phyloP scores from a whole-genome alignment of 345 rosid species.

The Eucalyptus urophylla region DNA sequence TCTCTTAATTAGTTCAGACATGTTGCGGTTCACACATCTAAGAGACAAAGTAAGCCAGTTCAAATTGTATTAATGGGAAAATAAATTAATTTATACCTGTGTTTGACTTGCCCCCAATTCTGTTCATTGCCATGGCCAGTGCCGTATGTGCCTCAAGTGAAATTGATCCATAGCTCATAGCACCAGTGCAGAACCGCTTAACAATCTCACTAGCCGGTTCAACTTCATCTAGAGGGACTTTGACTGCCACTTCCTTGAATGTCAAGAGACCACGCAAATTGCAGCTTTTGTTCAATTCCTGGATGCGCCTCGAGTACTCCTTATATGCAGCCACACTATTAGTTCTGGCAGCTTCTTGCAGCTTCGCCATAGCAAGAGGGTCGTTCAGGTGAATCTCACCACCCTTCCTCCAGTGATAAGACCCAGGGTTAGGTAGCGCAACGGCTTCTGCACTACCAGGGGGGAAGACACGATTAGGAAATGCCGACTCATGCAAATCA shows the following conservation, averaged over 20 bases:
- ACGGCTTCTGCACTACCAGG: constrained; percentile 97
- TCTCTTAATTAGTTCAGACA: not conserved
- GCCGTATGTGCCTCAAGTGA: constrained; percentile 91
- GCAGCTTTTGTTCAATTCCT: constrained; percentile 81
- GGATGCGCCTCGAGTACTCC: constrained; percentile 86
- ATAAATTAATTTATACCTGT: constrained; percentile 44
- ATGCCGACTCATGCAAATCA: constrained; percentile 81
- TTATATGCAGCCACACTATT: constrained; percentile 93
- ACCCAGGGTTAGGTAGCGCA: constrained; percentile 91
- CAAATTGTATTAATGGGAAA: not conserved
- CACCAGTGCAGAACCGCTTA: constrained; percentile 96
- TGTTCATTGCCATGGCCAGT: constrained; percentile 91
- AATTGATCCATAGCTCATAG: constrained; percentile 99
- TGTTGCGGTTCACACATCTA: not conserved
- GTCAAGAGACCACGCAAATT: constrained; percentile 91
- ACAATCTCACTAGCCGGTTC: constrained; percentile 98
- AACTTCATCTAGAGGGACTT: constrained; percentile 74
- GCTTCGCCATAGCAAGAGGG: constrained; percentile 91
- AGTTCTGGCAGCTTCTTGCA: constrained; percentile 90
- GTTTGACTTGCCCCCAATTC: constrained; percentile 91
- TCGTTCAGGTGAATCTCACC: constrained; percentile 98
- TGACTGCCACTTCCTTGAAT: constrained; percentile 55
- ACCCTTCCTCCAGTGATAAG: constrained; percentile 96
- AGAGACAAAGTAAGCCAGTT: not conserved
- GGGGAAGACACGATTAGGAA: constrained; percentile 56